A percentile compares a stretch with the other conserved stretches of the same genome.
These are phyloP conservation scores for Glutinoglossum americanum DNA, from an alignment of 495 filamentous ascomycete genomes.

Conservation along the genomic window DNA sequence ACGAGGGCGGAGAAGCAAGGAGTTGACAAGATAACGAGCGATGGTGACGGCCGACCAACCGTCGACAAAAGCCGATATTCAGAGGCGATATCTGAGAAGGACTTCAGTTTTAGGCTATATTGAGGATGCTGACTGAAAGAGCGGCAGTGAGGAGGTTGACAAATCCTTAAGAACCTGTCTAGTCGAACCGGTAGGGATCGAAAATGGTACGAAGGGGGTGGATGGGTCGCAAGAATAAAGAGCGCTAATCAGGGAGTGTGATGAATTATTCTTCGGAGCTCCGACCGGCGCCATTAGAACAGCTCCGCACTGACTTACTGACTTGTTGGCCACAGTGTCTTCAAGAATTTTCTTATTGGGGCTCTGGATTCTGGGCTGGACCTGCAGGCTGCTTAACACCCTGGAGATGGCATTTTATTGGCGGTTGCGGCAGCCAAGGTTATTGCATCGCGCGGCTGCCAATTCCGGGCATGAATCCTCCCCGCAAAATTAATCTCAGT, in stretches of 20 bases:
- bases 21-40: not conserved
- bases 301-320: not conserved
- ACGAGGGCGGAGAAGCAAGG: not conserved
- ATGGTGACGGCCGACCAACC: not conserved
- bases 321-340: not conserved
- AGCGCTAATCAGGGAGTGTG: not conserved
- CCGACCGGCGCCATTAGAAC: not conserved
- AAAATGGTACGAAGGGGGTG: not conserved
- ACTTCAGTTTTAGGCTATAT: not conserved
- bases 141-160: not conserved
- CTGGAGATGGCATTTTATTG: not conserved
- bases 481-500: not conserved
- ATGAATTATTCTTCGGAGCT: not conserved
- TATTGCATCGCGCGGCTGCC: not conserved
- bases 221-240: not conserved
- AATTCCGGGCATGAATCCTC: not conserved
- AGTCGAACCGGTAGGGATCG: not conserved
- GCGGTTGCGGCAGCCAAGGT: not conserved
- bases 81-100: too few species aligned
- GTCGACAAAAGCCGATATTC: not conserved
- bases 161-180: too few species aligned
- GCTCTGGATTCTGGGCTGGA: not conserved
- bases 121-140: not conserved
- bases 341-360: not conserved
- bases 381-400: not conserved